phyloP scores from a whole-genome alignment of 345 rosid species.

The Excoecaria agallocha region DNA sequence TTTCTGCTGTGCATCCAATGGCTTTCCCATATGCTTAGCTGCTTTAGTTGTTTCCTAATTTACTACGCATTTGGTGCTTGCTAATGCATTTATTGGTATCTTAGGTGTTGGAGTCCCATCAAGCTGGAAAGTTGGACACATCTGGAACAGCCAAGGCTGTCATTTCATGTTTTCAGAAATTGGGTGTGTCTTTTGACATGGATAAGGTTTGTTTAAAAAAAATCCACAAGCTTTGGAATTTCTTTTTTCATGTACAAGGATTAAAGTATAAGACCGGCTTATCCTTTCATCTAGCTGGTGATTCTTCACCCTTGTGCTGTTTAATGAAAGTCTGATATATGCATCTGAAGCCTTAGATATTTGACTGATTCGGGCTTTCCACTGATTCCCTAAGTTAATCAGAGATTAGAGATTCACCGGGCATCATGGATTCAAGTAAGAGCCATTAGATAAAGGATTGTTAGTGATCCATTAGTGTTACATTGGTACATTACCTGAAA shows the following conservation, averaged over 20 bases:
- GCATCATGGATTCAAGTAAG: background rate
- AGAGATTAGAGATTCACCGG: background rate
- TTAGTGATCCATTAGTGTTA: background rate
- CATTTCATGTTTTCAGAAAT: slow-evolving; percentile 83
- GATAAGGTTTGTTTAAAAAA: slow-evolving; percentile 47
- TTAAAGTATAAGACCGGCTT: background rate
- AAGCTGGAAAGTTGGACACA: slow-evolving; percentile 79
- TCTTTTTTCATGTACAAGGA: background rate
- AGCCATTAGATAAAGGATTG: background rate
- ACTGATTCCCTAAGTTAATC: background rate
- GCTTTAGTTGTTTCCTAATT: background rate
- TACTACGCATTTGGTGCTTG: background rate
- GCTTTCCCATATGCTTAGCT: background rate
- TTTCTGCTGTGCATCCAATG: background rate
- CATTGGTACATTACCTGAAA: no score
- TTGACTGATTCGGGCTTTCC: background rate
- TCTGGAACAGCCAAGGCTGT: slow-evolving; percentile 98
- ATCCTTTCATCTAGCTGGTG: background rate
- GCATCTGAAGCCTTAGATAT: background rate
- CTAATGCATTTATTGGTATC: slow-evolving; percentile 10
- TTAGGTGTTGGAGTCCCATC: slow-evolving; percentile 97
- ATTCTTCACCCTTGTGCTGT: background rate
- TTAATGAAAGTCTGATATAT: no score
- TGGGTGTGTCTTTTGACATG: slow-evolving; percentile 81
- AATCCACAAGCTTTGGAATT: background rate